Evolutionary conservation across 2,329 filamentous ascomycete genomes (phyloP), one percentile per base, ranked within the genome.

Genomic region (Byssoonygena ceratinophila): DNA sequence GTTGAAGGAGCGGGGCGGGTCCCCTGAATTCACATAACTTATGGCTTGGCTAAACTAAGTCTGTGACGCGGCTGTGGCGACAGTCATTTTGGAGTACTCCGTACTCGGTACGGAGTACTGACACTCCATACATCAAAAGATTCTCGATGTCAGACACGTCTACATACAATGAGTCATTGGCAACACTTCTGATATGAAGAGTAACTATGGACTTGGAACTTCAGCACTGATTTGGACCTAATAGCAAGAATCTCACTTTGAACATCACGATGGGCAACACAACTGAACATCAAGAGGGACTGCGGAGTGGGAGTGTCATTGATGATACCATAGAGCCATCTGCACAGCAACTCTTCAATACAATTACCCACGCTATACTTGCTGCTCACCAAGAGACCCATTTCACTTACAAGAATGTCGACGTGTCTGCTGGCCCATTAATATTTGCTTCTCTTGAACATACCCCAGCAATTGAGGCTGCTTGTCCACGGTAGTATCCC

Each of bases 341-440:
- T 40, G 52, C 41, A 41, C 47, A 54, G 48, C 47, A 51, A 23
- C 27, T 54, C 23, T 47, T 54, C 20, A 43, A 41, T 25, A 43
- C 29, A 16, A 47, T 54, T 18, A 54, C n/a, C 7, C 22, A 41
- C 20, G 34, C 32, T 23, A 53, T 53, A 18, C 40, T 32, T 27
- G 7, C 40, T 23, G 47, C 41, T 23, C 16, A 8, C 18, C n/a
- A 47, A 41, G 31, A 46, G 22, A 23, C 41, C 12, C 40, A 41
- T 37, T 39, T 51, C 12, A 46, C 47, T 23, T 51, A 40, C 22
- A 43, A 54, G 5, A 36, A 54, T 27, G 27, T 54, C 20, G 43
- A 52, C 16, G 18, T 3, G 31, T 36, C 46, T 29, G 39, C 23
- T 45, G 46, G 12, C 29, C 14, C 45, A 44, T 36, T 36, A 18